These are phyloP conservation scores for Arbutus unedo DNA, from an alignment of 148 eudicot species.

Conservation along the genomic window DNA sequence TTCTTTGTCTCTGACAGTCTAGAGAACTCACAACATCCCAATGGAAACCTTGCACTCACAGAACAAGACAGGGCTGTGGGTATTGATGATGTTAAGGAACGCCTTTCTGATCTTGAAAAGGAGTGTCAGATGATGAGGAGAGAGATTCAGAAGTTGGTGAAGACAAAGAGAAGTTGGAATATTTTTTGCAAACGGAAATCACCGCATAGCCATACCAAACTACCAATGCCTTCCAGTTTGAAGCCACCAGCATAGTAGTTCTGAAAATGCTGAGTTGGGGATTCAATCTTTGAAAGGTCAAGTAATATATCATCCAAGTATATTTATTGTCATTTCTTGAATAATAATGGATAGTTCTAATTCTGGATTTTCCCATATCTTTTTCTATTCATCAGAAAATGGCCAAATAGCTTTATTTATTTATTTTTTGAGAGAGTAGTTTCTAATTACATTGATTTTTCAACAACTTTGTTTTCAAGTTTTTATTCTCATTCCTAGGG, in stretches of 20 bases:
- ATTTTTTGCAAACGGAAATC: slow-evolving; percentile 48
- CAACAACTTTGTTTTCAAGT: background rate
- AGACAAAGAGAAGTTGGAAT: slow-evolving; percentile 55
- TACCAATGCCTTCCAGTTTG: slow-evolving; percentile 18
- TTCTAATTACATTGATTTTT: background rate
- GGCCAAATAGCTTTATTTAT: slow-evolving; percentile 1
- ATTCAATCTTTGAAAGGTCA: slow-evolving; percentile 17
- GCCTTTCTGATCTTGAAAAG: slow-evolving; percentile 63
- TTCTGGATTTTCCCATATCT: background rate
- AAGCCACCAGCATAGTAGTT: slow-evolving; percentile 12
- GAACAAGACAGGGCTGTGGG: slow-evolving; percentile 29
- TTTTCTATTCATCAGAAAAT: background rate
- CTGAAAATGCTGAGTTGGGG: slow-evolving; percentile 4
- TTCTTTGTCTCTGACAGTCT: slow-evolving; percentile 60
- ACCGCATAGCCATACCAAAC: slow-evolving; percentile 16
- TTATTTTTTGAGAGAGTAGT: background rate
- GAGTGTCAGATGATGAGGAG: slow-evolving; percentile 56
- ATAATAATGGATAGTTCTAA: background rate
- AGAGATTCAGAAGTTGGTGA: slow-evolving; percentile 53
- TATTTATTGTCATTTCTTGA: background rate
- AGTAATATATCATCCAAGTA: background rate
- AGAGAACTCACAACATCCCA: slow-evolving; percentile 43
- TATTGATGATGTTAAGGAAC: slow-evolving; percentile 46
- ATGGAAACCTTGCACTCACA: slow-evolving; percentile 21
- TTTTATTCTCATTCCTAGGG: slow-evolving; percentile 3